phyloP scores from a whole-genome alignment of 2,329 filamentous ascomycete genomes.

The Cadophora malorum region DNA sequence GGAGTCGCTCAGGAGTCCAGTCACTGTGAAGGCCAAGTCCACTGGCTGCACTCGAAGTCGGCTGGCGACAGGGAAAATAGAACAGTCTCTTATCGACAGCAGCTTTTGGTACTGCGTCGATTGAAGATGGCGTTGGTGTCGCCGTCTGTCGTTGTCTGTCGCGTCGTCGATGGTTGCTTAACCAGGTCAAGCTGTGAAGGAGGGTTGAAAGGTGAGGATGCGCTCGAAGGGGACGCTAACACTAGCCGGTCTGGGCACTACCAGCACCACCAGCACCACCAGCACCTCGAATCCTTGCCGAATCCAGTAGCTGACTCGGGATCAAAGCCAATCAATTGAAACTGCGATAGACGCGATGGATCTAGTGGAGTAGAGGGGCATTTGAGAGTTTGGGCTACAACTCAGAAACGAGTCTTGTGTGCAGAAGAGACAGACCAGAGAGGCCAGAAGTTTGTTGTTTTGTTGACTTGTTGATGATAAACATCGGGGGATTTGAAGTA shows the following conservation, averaged over 20 bases:
- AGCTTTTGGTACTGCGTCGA: constrained; percentile 10
- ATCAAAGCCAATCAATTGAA: neutral
- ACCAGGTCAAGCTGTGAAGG: constrained; percentile 2
- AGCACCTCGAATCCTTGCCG: neutral
- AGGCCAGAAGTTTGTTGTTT: neutral
- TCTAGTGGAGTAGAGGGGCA: neutral
- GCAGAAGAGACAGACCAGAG: neutral
- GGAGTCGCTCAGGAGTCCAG: constrained; percentile 9
- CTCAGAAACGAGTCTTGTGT: neutral
- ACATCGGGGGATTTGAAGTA: neutral
- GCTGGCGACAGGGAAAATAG: neutral
- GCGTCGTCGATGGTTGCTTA: constrained; percentile 2
- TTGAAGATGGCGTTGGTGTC: neutral
- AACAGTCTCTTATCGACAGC: constrained; percentile 11
- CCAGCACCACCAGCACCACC: neutral
- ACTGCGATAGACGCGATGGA: neutral
- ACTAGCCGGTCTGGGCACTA: neutral
- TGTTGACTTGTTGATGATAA: neutral
- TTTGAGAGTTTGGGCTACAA: neutral
- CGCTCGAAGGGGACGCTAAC: constrained; percentile 4
- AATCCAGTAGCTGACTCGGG: constrained; percentile 13
- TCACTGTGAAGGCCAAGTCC: constrained; percentile 6
- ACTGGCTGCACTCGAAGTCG: constrained; percentile 12
- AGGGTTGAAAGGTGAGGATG: constrained; percentile 13
- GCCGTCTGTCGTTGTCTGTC: constrained; percentile 2